Evolutionary conservation across 2,329 filamentous ascomycete species (phyloP).

Genomic region (Dothistroma septosporum): DNA sequence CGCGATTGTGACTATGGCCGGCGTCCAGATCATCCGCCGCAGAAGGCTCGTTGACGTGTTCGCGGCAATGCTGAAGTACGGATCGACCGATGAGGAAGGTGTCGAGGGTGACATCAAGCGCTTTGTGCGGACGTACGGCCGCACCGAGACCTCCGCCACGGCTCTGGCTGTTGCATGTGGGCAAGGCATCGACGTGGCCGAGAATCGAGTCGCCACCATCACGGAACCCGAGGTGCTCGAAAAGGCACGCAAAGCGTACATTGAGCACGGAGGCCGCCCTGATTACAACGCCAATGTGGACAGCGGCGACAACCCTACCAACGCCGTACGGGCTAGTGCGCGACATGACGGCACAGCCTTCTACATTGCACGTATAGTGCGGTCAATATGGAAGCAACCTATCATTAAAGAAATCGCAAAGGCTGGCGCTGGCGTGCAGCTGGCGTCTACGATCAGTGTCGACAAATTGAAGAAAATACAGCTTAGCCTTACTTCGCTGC

Average conservation of each 20-base stretch:
- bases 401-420: slow-evolving; percentile 59
- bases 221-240: slow-evolving; percentile 84
- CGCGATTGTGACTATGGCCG: slow-evolving; percentile 85
- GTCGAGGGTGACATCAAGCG: slow-evolving; percentile 76
- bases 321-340: slow-evolving; percentile 81
- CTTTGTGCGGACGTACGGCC: slow-evolving; percentile 81
- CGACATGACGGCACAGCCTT: slow-evolving; percentile 83
- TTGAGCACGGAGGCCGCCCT: slow-evolving; percentile 86
- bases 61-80: slow-evolving; percentile 68
- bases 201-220: slow-evolving; percentile 64
- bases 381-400: slow-evolving; percentile 78
- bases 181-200: slow-evolving; percentile 77
- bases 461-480: slow-evolving; percentile 73
- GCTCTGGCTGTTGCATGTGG: slow-evolving; percentile 93
- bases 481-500: slow-evolving; percentile 71
- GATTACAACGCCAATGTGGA: slow-evolving; percentile 63
- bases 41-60: slow-evolving; percentile 88
- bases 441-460: slow-evolving; percentile 63
- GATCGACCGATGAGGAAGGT: slow-evolving; percentile 65
- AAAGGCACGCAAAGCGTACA: slow-evolving; percentile 78
- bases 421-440: slow-evolving; percentile 56
- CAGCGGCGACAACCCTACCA: slow-evolving; percentile 62
- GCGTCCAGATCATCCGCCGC: slow-evolving; percentile 79
- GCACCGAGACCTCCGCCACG: slow-evolving; percentile 82
- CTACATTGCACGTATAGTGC: slow-evolving; percentile 82